These are phyloP conservation scores for Backusella mclennaniae DNA, from an alignment of 192 early-diverging fungal species.

Conservation along the genomic window DNA sequence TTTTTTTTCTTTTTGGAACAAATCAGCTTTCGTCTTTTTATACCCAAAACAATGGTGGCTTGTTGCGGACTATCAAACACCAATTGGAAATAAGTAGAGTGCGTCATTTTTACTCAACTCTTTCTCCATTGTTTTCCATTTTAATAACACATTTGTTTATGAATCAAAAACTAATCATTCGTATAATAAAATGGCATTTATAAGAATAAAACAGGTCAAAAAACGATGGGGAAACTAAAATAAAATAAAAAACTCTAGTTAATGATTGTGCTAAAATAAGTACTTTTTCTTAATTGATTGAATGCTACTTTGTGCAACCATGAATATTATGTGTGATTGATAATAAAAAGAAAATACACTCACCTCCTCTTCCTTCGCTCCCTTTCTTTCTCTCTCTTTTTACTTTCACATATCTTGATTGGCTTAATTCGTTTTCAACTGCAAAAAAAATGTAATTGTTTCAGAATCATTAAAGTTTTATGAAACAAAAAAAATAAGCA, in stretches of 20 bases:
- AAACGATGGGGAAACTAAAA: not conserved
- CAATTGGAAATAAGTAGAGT: not conserved
- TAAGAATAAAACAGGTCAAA: too few species aligned
- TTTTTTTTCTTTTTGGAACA: not conserved
- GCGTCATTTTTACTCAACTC: not conserved
- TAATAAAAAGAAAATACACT: not conserved
- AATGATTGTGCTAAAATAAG: not conserved
- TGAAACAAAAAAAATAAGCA: not conserved
- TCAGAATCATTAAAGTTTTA: conserved; percentile 3
- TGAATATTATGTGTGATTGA: not conserved
- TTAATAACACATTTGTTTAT: too few species aligned
- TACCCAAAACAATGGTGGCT: not conserved
- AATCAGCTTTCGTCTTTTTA: not conserved
- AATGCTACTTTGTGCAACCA: not conserved
- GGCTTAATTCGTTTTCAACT: not conserved
- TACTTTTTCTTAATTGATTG: not conserved
- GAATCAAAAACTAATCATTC: too few species aligned
- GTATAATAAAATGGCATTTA: too few species aligned
- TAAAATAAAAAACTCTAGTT: not conserved
- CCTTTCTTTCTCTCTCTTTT: not conserved
- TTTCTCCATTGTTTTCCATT: not conserved
- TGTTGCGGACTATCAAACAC: not conserved
- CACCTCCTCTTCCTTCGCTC: not conserved
- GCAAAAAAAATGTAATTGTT: not conserved
- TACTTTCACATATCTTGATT: not conserved